Evolutionary conservation across 2,329 filamentous ascomycete genomes (phyloP).

Genomic region (Paecilomyces sp.): DNA sequence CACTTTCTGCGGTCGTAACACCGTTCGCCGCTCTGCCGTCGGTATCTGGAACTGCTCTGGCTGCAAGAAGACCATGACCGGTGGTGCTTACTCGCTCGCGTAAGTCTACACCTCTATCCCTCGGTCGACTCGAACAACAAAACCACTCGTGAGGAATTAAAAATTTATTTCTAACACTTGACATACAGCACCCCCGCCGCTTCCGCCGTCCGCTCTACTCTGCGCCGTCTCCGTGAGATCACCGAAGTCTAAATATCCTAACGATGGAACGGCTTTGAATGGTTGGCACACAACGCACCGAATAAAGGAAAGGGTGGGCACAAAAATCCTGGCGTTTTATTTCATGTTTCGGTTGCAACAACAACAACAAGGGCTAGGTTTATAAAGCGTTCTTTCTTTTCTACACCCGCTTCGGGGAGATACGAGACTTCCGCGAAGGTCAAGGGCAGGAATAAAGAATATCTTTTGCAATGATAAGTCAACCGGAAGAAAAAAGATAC

Average conservation of each 20-base stretch:
- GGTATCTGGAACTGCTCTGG: background rate
- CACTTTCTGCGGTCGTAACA: background rate
- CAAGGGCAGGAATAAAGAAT: background rate
- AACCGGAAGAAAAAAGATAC: background rate
- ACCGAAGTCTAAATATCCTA: background rate
- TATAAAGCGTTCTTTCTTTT: background rate
- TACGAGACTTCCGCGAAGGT: background rate
- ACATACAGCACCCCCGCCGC: background rate
- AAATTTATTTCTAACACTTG: background rate
- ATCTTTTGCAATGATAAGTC: background rate
- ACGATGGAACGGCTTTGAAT: background rate
- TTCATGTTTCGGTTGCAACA: background rate
- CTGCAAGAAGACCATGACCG: background rate
- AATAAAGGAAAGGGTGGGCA: background rate
- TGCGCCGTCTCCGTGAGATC: background rate
- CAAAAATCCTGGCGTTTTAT: background rate
- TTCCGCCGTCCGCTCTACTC: background rate
- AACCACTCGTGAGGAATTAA: background rate
- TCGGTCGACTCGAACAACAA: background rate
- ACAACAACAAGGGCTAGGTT: background rate
- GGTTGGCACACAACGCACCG: background rate
- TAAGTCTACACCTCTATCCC: background rate
- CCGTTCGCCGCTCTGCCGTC: background rate
- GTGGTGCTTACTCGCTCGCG: background rate
- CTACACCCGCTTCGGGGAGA: background rate